Evolutionary conservation across 2,329 filamentous ascomycete genomes (phyloP), one percentile per base, ranked within the genome.

Genomic region (Chaetomiaceae sp.): DNA sequence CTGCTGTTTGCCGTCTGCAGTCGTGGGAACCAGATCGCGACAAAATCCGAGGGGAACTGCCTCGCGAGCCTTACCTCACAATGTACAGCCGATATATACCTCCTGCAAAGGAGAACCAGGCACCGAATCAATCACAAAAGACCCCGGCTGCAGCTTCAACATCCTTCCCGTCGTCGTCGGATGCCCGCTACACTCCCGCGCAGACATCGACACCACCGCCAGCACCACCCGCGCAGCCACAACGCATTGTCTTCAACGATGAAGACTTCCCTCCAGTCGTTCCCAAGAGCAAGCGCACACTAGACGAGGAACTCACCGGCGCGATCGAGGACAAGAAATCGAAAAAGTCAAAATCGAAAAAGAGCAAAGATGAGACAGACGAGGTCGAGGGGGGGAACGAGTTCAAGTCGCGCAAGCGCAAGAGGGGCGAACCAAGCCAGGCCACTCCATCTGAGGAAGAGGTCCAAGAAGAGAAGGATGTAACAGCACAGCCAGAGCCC

Each of bases 21-120:
- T 20, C 21, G 34, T 10, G 25, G 25, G 6, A 27, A 27, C 6
- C 25, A 7, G 8, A 17, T 10, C 9, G 12, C 9, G 31, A 21
- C 13, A n/a, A 44, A 37, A 37, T 30, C n/a, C 4, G 45, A 44
- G 31, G 13, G 33, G 23, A 30, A n/a, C 16, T 35, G 1, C n/a
- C 16, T 39, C 17, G 14, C 3, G 27, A 20, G 5, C n/a, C n/a
- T n/a, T n/a, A n/a, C n/a, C 9, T 5, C 48, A 50, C 14, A 5
- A 60, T 60, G 57, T 62, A 62, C 44, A 55, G 47, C 38, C 53
- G 59, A 34, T 62, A 62, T 39, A 60, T 62, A 2, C 59, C 59
- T 20, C 59, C 59, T 14, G 39, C 48, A 8, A 62, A 59, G 44
- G 43, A 37, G 16, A 39, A 25, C 20, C 38, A 17, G 12, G 21